These are phyloP conservation scores for Skeletonema grethae DNA, from an alignment of 108 stramenopile genomes.

Conservation along the genomic window DNA sequence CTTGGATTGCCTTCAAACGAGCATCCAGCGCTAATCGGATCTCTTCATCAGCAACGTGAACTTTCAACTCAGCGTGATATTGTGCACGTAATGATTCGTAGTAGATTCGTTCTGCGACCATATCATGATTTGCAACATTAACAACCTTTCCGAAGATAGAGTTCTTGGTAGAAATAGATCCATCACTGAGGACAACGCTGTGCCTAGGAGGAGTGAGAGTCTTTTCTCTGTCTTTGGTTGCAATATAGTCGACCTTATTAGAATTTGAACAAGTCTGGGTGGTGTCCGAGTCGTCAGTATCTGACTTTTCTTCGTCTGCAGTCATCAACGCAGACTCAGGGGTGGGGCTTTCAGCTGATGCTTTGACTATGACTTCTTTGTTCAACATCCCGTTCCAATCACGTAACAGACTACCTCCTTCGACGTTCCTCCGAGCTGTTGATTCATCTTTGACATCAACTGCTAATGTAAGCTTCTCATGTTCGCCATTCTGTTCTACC, in stretches of 20 bases:
- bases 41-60: conserved; percentile 46
- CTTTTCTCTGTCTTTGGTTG: conserved; percentile 13
- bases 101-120: conserved; percentile 39
- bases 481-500: not conserved
- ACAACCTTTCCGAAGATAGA: conserved; percentile 35
- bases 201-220: conserved; percentile 22
- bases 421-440: not conserved
- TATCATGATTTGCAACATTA: conserved; percentile 26
- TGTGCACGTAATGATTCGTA: conserved; percentile 42
- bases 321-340: not conserved
- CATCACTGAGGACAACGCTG: conserved; percentile 26
- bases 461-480: not conserved
- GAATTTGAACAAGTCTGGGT: conserved; percentile 14
- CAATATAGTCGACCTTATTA: conserved; percentile 12
- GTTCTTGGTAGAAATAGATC: conserved; percentile 45
- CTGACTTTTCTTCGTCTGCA: not conserved
- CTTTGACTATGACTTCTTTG: not conserved
- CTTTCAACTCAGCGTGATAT: conserved; percentile 40
- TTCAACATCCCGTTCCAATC: not conserved
- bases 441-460: conserved; percentile 12
- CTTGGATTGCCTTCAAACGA: conserved; percentile 27
- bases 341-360: not conserved
- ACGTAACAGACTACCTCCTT: not conserved
- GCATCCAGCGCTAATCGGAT: conserved; percentile 34
- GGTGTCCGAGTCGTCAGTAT: conserved; percentile 3